Evolutionary conservation across 306 rosid species (phyloP).

Genomic region (Astragalus membranaceus): DNA sequence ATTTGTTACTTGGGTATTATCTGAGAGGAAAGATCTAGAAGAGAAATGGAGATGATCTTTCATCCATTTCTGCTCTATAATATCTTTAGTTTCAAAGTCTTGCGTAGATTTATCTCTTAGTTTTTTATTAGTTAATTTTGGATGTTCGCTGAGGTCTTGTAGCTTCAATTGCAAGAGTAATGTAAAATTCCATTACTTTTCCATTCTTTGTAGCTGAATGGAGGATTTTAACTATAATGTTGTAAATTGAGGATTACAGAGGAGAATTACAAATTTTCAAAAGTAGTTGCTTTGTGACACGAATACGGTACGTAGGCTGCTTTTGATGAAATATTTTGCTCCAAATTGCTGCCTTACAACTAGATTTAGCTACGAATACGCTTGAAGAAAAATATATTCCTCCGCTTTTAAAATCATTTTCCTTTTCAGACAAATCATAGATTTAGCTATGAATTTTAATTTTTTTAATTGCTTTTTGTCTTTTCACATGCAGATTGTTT

Average conservation of each 20-base stretch:
- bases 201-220: slow-evolving; percentile 21
- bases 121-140: slow-evolving; percentile 18
- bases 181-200: slow-evolving; percentile 34
- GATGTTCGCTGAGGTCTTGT: slow-evolving; percentile 18
- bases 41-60: slow-evolving; percentile 87
- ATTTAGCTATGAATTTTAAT: neutral
- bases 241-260: slow-evolving; percentile 38
- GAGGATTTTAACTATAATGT: slow-evolving; percentile 21
- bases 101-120: slow-evolving; percentile 24
- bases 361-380: neutral
- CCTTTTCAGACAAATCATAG: neutral
- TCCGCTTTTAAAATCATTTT: neutral
- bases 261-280: slow-evolving; percentile 19
- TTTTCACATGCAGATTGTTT: neutral
- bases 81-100: slow-evolving; percentile 13
- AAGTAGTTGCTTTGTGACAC: slow-evolving; percentile 3
- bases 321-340: slow-evolving; percentile 5
- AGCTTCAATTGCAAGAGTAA: slow-evolving; percentile 28
- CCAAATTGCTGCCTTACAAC: neutral
- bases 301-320: neutral
- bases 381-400: neutral
- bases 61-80: neutral
- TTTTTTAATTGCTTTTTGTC: neutral
- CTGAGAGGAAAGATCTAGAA: slow-evolving; percentile 84
- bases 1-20: slow-evolving; percentile 74